Conservation (phyloP, 2,329 filamentous ascomycete species). For the Botrytis pseudocinerea region DNA sequence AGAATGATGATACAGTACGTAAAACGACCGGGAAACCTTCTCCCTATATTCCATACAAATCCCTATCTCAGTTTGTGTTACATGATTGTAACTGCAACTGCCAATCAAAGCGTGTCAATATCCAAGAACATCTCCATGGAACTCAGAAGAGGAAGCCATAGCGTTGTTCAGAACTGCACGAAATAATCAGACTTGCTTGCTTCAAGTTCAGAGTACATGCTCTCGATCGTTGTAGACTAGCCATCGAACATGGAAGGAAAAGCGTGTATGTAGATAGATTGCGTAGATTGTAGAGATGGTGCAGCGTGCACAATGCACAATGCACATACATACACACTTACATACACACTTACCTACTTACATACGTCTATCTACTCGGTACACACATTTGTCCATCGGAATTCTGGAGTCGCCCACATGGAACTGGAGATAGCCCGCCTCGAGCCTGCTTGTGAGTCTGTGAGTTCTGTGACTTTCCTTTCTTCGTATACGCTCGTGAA, state of each 20-base stretch:
- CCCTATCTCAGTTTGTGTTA: slow-evolving; percentile 6
- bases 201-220: neutral
- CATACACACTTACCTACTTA: neutral
- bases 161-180: slow-evolving; percentile 10
- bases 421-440: slow-evolving; percentile 9
- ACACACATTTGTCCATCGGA: neutral
- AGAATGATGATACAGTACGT: slow-evolving; percentile 22
- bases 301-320: neutral
- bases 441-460: neutral
- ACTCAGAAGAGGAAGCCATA: neutral
- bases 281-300: neutral
- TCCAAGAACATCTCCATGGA: neutral
- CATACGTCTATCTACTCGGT: neutral
- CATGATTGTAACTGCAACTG: slow-evolving; percentile 1
- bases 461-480: neutral
- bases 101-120: neutral
- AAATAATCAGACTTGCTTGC: neutral
- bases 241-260: neutral
- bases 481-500: neutral
- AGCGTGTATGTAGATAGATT: neutral
- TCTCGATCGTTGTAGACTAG: neutral
- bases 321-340: neutral
- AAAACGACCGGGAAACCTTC: slow-evolving; percentile 23
- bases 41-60: neutral
- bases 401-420: neutral